These are phyloP conservation scores for Gossypium laxum DNA, from an alignment of 441 rosid genomes.

Conservation along the genomic window DNA sequence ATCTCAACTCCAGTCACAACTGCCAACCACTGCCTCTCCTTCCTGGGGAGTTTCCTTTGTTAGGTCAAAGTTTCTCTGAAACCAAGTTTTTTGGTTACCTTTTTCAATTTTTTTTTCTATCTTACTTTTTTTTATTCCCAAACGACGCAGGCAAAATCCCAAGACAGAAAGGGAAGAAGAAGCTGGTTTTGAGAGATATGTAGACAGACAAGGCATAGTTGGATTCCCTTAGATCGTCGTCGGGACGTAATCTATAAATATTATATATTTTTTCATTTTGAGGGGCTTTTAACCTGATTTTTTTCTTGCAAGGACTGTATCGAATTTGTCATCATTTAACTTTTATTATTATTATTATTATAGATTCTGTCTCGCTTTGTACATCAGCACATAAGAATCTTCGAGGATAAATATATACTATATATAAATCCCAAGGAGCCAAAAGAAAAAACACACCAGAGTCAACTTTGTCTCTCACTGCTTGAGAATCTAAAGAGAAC, in stretches of 20 bases:
- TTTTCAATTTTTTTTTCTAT: background rate
- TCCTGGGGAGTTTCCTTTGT: background rate
- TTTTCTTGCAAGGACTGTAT: too few species aligned
- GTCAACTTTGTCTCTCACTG: slow-evolving; percentile 19
- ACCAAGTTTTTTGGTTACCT: background rate
- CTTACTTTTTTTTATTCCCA: slow-evolving; percentile 10
- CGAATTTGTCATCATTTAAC: too few species aligned
- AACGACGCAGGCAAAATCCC: slow-evolving; percentile 13
- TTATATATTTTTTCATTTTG: too few species aligned
- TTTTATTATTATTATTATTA: too few species aligned
- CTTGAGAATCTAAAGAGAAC: background rate
- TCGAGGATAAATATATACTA: background rate
- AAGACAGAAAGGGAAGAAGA: background rate
- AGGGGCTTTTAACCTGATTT: too few species aligned
- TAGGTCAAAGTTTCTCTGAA: slow-evolving; percentile 3
- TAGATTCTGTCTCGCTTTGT: too few species aligned
- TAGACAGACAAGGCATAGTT: background rate
- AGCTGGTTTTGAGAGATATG: background rate
- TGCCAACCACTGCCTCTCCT: slow-evolving; percentile 12
- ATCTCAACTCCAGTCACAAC: background rate
- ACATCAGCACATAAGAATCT: too few species aligned
- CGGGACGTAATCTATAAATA: too few species aligned
- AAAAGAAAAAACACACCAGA: background rate
- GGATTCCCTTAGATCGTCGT: too few species aligned
- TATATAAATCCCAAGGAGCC: background rate